Evolutionary conservation across 768 basidiomycete genomes (phyloP).

Genomic region (Cantharellus anzutake): DNA sequence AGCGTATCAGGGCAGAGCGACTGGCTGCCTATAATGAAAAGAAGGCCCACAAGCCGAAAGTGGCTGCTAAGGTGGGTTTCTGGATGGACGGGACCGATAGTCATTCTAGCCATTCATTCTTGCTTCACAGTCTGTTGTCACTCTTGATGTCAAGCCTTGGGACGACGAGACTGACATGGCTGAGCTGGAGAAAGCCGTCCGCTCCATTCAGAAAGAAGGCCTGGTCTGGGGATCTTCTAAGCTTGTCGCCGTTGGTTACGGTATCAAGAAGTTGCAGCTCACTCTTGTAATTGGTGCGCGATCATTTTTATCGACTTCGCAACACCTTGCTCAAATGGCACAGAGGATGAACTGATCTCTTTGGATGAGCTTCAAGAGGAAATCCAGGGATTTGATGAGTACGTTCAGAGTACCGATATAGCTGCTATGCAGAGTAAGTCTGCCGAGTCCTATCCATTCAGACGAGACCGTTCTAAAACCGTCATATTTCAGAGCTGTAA

Average conservation of each 20-base stretch:
- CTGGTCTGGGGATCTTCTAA: slow-evolving; percentile 93
- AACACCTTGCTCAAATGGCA: slow-evolving; percentile 11
- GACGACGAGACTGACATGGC: slow-evolving; percentile 98
- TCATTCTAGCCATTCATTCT: slow-evolving; percentile 1
- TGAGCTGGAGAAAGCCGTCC: slow-evolving; percentile 62
- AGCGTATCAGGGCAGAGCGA: slow-evolving; percentile 78
- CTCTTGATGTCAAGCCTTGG: slow-evolving; percentile 97
- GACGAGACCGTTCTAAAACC: no score
- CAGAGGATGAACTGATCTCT: slow-evolving; percentile 92
- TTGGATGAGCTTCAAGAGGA: slow-evolving; percentile 87
- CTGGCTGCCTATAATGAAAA: slow-evolving; percentile 83
- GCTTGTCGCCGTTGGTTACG: slow-evolving; percentile 81
- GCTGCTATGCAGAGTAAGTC: slow-evolving; percentile 81
- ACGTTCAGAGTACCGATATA: slow-evolving; percentile 79
- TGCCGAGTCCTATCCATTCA: no score
- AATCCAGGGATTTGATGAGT: slow-evolving; percentile 68
- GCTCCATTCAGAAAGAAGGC: slow-evolving; percentile 74
- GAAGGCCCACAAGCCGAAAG: slow-evolving; percentile 82
- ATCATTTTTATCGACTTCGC: slow-evolving; percentile 26
- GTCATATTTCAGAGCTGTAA: no score
- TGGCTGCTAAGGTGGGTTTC: slow-evolving; percentile 56
- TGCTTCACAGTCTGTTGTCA: slow-evolving; percentile 70
- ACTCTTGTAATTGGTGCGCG: slow-evolving; percentile 30
- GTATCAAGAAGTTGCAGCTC: slow-evolving; percentile 83
- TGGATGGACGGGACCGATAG: neutral